These are phyloP conservation scores for Boletellus ananas DNA, from an alignment of 768 basidiomycete species.

Conservation along the genomic window DNA sequence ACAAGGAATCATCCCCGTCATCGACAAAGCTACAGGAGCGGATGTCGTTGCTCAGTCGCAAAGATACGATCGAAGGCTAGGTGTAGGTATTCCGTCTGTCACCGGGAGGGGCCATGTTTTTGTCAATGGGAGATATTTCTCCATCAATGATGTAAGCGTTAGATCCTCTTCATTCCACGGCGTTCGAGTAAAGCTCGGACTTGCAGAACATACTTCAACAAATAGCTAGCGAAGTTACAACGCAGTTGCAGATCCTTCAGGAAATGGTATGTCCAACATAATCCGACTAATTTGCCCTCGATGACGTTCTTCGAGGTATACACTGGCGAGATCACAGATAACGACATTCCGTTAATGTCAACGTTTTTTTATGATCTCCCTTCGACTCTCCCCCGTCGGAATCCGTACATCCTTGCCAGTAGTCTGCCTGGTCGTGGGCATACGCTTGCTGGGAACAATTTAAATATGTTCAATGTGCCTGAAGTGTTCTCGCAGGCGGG, in stretches of 20 bases:
- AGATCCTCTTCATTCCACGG: too few relatives aligned
- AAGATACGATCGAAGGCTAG: slow-evolving; percentile 59
- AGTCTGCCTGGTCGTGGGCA: slow-evolving; percentile 31
- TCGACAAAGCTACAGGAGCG: slow-evolving; percentile 27
- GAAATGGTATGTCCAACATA: slow-evolving; percentile 50
- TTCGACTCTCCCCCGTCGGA: slow-evolving; percentile 64
- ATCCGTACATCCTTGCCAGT: slow-evolving; percentile 64
- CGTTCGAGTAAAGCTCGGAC: background rate
- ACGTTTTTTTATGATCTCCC: slow-evolving; percentile 92
- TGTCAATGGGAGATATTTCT: slow-evolving; percentile 81
- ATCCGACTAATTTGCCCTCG: background rate
- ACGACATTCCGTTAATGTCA: slow-evolving; percentile 45
- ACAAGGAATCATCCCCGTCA: slow-evolving; percentile 18
- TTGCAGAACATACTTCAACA: slow-evolving; percentile 26
- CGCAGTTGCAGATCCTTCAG: slow-evolving; percentile 67
- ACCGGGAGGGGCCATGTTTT: slow-evolving; percentile 65
- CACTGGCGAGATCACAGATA: slow-evolving; percentile 51
- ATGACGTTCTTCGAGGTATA: slow-evolving; percentile 46
- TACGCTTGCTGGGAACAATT: background rate
- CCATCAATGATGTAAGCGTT: slow-evolving; percentile 59
- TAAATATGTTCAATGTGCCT: slow-evolving; percentile 28
- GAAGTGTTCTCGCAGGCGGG: slow-evolving; percentile 32
- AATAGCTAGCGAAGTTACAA: slow-evolving; percentile 41
- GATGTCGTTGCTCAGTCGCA: slow-evolving; percentile 42
- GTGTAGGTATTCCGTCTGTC: slow-evolving; percentile 35